Evolutionary conservation across 805 yeast species (phyloP).

Genomic region (Grigorovia yakushimaensis): DNA sequence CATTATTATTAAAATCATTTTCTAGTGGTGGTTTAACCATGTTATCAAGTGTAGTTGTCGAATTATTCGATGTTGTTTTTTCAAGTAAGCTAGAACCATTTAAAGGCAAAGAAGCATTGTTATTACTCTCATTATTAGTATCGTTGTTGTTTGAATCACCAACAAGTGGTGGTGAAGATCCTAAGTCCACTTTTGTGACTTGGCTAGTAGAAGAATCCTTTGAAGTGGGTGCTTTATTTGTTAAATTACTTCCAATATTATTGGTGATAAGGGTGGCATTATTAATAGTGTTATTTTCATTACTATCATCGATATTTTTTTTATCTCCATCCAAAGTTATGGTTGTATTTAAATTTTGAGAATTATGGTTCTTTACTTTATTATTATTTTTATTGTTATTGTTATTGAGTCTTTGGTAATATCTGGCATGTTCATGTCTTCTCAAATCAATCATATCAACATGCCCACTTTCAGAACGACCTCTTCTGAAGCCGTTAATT

Average conservation of each 20-base stretch:
- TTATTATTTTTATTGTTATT: slow-evolving; percentile 5
- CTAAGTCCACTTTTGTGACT: neutral
- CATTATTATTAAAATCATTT: neutral
- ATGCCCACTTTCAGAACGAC: slow-evolving; percentile 26
- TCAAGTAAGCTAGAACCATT: too few species aligned
- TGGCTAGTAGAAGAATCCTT: neutral
- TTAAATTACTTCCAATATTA: neutral
- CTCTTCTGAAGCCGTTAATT: slow-evolving; percentile 22
- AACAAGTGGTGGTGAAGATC: neutral
- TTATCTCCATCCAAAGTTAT: too few species aligned
- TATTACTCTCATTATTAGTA: neutral
- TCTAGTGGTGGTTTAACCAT: neutral
- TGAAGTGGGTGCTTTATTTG: neutral
- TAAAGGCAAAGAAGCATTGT: too few species aligned
- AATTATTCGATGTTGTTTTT: neutral
- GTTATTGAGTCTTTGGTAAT: slow-evolving; percentile 18
- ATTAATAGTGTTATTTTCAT: too few species aligned
- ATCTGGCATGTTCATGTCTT: slow-evolving; percentile 19
- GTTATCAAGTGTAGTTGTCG: neutral
- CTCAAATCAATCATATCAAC: slow-evolving; percentile 23
- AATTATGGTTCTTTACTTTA: neutral
- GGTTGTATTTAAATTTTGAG: neutral
- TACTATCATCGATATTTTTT: neutral
- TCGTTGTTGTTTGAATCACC: neutral
- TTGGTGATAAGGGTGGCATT: neutral